phyloP scores from a whole-genome alignment of 2,329 filamentous ascomycete species.

The Cordyceps sp. region DNA sequence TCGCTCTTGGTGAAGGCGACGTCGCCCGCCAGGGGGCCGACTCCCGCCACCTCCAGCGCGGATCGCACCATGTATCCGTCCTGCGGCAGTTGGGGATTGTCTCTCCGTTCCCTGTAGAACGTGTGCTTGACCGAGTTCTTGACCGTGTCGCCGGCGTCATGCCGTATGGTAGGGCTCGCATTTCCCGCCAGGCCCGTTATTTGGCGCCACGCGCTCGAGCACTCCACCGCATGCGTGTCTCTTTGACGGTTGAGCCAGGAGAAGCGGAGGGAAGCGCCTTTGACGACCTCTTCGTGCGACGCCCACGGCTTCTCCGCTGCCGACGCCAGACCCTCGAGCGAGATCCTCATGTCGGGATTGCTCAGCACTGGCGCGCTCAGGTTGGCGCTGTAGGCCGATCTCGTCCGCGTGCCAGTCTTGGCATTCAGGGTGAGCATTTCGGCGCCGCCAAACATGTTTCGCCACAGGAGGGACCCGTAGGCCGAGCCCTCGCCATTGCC shows the following conservation, averaged over 20 bases:
- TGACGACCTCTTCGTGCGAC: conserved; percentile 78
- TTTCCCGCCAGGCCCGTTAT: conserved; percentile 60
- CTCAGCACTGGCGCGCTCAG: conserved; percentile 71
- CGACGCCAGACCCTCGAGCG: conserved; percentile 67
- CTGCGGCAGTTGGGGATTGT: conserved; percentile 72
- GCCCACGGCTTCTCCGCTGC: conserved; percentile 84
- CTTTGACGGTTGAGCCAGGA: conserved; percentile 52
- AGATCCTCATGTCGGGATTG: conserved; percentile 65
- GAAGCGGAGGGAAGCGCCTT: conserved; percentile 60
- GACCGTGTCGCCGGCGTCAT: conserved; percentile 76
- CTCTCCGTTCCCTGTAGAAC: conserved; percentile 64
- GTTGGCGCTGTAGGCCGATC: conserved; percentile 77
- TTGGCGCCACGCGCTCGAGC: conserved; percentile 75
- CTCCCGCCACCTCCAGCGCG: conserved; percentile 69
- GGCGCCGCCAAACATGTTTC: conserved; percentile 88
- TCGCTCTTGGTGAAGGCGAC: conserved; percentile 93
- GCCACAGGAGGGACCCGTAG: conserved; percentile 71
- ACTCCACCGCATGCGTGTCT: conserved; percentile 61
- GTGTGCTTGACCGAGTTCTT: conserved; percentile 77
- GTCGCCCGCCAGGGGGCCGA: conserved; percentile 70
- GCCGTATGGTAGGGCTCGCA: conserved; percentile 67
- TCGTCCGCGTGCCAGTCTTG: conserved; percentile 74
- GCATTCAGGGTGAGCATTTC: conserved; percentile 80
- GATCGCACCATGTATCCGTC: conserved; percentile 68
- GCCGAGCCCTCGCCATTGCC: conserved; percentile 90